A percentile compares a stretch with the other conserved stretches of the same genome.
These are phyloP conservation scores for Phlegmacium glaucopus DNA, from an alignment of 768 basidiomycete species.

Conservation along the genomic window DNA sequence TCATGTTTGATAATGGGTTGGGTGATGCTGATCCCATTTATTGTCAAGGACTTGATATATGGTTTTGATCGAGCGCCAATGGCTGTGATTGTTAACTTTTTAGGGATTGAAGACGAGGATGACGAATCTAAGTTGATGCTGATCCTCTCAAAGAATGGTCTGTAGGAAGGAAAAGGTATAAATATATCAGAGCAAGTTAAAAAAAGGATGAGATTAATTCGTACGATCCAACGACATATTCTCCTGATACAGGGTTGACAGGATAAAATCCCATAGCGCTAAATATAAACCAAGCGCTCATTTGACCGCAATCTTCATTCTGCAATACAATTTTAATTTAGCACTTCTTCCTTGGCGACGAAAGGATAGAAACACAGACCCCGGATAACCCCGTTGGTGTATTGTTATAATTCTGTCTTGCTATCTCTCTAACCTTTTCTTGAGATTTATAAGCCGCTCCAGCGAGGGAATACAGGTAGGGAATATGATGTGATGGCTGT, in stretches of 20 bases:
- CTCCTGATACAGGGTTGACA: constrained; percentile 74
- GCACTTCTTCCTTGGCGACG: too few species aligned
- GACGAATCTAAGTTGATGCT: constrained; percentile 53
- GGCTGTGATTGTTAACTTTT: constrained; percentile 50
- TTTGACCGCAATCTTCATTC: constrained; percentile 91
- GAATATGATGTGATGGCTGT: constrained; percentile 88
- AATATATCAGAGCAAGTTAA: background rate
- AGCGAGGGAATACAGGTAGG: constrained; percentile 75
- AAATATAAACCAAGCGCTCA: constrained; percentile 89
- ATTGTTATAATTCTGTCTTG: constrained; percentile 59
- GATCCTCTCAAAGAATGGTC: constrained; percentile 51
- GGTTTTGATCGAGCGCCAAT: constrained; percentile 53
- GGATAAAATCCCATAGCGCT: constrained; percentile 83
- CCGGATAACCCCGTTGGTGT: constrained; percentile 71
- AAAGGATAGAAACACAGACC: constrained; percentile 35
- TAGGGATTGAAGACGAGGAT: constrained; percentile 12
- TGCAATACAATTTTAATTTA: too few species aligned
- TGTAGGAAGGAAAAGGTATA: constrained; percentile 10
- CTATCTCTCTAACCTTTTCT: constrained; percentile 67
- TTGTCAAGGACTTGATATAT: constrained; percentile 55
- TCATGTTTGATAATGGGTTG: constrained; percentile 55
- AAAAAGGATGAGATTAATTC: constrained; percentile 20
- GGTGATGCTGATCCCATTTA: constrained; percentile 47
- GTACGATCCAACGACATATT: constrained; percentile 75
- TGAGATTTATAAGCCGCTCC: constrained; percentile 71